These are phyloP conservation scores for Gaeumannomyces sp. DNA, from an alignment of 2,329 filamentous ascomycete genomes.

Conservation along the genomic window DNA sequence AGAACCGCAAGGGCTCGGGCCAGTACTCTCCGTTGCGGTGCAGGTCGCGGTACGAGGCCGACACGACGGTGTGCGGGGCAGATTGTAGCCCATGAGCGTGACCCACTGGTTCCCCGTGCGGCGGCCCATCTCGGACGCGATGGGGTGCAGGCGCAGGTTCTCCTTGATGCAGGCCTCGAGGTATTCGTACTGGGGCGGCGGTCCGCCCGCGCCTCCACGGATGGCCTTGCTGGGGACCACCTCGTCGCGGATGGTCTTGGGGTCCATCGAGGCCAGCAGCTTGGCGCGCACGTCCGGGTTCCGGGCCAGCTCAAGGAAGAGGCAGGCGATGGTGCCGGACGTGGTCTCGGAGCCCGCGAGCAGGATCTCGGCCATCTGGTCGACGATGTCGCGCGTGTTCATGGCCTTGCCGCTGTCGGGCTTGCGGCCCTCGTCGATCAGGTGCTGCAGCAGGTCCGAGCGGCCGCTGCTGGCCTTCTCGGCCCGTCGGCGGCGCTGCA, in stretches of 20 bases:
- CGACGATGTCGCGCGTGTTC: slow-evolving; percentile 15
- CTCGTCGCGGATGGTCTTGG: background rate
- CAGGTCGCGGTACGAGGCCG: slow-evolving; percentile 6
- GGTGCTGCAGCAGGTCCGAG: slow-evolving; percentile 16
- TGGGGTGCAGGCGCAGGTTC: slow-evolving; percentile 10
- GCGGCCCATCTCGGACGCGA: slow-evolving; percentile 5
- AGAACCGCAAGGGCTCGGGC: slow-evolving; percentile 3
- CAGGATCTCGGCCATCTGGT: slow-evolving; percentile 15
- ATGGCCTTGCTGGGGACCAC: background rate
- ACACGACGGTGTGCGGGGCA: slow-evolving; percentile 6
- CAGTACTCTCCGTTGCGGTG: slow-evolving; percentile 7
- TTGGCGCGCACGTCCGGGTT: slow-evolving; percentile 17
- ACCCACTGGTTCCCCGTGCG: slow-evolving; percentile 1
- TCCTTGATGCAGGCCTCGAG: slow-evolving; percentile 11
- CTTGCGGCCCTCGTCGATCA: slow-evolving; percentile 16
- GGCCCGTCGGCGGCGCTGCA: slow-evolving; percentile 10
- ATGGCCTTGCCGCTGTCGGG: slow-evolving; percentile 11
- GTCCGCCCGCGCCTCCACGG: background rate
- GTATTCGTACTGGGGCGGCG: slow-evolving; percentile 3
- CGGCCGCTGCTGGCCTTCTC: slow-evolving; percentile 5
- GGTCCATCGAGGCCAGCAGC: slow-evolving; percentile 10
- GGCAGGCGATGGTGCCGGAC: slow-evolving; percentile 20
- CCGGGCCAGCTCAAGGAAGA: slow-evolving; percentile 22
- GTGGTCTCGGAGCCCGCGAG: slow-evolving; percentile 24
- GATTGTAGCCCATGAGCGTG: background rate